Base-by-base conservation (phyloP, 305 asterid species). In the Withania somnifera region DNA sequence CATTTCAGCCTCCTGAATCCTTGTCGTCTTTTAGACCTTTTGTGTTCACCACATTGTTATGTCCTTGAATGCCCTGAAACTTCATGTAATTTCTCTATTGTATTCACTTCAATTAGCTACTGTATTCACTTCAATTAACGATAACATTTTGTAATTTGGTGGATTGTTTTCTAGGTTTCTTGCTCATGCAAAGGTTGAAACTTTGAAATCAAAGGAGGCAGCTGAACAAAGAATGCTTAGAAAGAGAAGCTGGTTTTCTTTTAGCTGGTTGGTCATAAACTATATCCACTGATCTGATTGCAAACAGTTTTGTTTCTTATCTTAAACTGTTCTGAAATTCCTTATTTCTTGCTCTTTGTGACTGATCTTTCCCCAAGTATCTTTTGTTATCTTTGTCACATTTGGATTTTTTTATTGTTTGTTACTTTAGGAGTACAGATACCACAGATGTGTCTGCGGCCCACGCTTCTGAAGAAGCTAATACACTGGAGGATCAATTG, bases 161-260 rank as follows among this genome's bases (percentile, higher is more conserved):
- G 83, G 81, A 84, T 88, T 38, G 30, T 87, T 77, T 81, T 89
- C 61, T 91, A 96, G 99, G 95, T 96, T 96, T 81, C 97, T 94
- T 85, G 99, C 98, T 86, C 99, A 91, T 86, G 98, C 98, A 73
- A 96, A 91, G 87, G 97, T 93, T 89, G 97, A 96, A 87, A 89
- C 98, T 82, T 97, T 92, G 75, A 96, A 94, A 89, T 94, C 99
- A 4, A 96, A 94, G 91, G 99, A 96, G 89, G 99, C 97, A 81
- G 97, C 97, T 80, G 95, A 93, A 77, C 94, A 88, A 89, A 90
- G 91, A 86, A 85, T 89, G 95, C 92, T 84, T 66, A 90, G 86
- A 87, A 94, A 90, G 90, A 85, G 87, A 83, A 89, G 95, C 89
- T 96, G 99, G 99, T 91, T 96, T 89, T 89, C 99, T 71, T 90